phyloP scores from a whole-genome alignment of 2,329 filamentous ascomycete genomes.

The Beauveria bassiana region DNA sequence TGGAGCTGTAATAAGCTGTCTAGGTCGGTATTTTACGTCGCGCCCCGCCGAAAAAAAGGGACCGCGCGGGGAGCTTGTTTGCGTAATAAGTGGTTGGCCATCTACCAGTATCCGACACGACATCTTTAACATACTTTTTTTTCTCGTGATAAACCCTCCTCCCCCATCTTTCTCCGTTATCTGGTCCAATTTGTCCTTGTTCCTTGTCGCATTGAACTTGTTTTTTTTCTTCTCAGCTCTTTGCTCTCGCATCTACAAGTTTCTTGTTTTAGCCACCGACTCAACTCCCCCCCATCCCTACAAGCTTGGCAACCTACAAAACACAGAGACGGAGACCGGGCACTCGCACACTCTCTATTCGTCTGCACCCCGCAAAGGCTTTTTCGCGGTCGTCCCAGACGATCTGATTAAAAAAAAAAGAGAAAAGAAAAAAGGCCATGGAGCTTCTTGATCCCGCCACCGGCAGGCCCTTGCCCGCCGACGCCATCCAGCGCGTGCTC shows the following conservation, averaged over 20 bases:
- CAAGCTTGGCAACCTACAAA: not conserved
- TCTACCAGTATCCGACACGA: too few relatives aligned
- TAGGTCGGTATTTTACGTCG: not conserved
- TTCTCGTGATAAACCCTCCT: too few relatives aligned
- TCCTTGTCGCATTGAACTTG: not conserved
- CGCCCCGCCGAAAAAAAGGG: not conserved
- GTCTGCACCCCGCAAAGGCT: too few relatives aligned
- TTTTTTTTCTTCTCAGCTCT: too few relatives aligned
- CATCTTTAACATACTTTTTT: too few relatives aligned
- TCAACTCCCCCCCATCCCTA: not conserved
- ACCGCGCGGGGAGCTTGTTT: not conserved
- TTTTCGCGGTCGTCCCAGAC: too few relatives aligned
- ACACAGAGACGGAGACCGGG: not conserved
- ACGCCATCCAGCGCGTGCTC: slow-evolving; percentile 78
- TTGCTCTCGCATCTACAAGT: too few relatives aligned
- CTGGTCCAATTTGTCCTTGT: too few relatives aligned
- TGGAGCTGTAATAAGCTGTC: not conserved
- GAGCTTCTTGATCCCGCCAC: slow-evolving; percentile 64
- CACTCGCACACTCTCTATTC: not conserved
- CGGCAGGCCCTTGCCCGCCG: slow-evolving; percentile 56
- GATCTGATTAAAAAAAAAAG: too few relatives aligned
- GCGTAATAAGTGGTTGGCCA: not conserved
- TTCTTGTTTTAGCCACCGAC: too few relatives aligned
- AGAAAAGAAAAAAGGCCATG: slow-evolving; percentile 34
- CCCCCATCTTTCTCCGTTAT: too few relatives aligned